Evolutionary conservation across 306 rosid genomes (phyloP).

Genomic region (Potentilla sterilis): DNA sequence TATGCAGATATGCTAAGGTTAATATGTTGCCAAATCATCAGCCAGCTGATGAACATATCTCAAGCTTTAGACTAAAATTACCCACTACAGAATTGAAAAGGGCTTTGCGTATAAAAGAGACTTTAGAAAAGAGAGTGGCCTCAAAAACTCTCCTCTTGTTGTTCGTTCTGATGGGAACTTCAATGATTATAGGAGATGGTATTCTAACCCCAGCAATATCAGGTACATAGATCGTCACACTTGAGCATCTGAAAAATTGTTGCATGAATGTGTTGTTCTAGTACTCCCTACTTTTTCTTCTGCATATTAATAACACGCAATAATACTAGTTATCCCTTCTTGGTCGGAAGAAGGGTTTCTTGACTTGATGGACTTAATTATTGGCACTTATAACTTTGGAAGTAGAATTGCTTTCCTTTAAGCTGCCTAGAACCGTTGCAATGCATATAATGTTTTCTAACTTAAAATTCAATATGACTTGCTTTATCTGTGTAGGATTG

Average conservation of each 20-base stretch:
- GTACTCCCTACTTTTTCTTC: neutral
- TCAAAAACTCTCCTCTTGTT: constrained; percentile 66
- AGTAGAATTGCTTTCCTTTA: neutral
- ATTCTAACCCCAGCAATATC: constrained; percentile 95
- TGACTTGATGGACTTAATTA: neutral
- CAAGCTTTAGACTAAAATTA: constrained; percentile 83
- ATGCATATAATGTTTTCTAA: constrained; percentile 10
- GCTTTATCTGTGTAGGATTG: neutral
- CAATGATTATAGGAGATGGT: constrained; percentile 97
- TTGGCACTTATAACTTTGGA: constrained; percentile 1
- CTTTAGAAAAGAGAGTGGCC: constrained; percentile 56
- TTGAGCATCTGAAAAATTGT: neutral
- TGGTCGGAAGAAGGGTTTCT: neutral
- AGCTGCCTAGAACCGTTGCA: constrained; percentile 6
- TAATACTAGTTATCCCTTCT: neutral
- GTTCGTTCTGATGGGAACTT: constrained; percentile 89
- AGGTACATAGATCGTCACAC: constrained; percentile 43
- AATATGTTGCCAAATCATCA: constrained; percentile 85
- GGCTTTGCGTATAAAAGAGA: constrained; percentile 74
- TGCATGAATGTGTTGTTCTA: neutral
- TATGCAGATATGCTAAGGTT: constrained; percentile 92
- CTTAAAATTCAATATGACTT: neutral
- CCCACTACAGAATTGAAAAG: constrained; percentile 93
- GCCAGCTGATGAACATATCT: constrained; percentile 81
- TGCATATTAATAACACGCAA: neutral